Base-by-base conservation (phyloP, 768 basidiomycete genomes). In the Omphalotus guepiniiformis region DNA sequence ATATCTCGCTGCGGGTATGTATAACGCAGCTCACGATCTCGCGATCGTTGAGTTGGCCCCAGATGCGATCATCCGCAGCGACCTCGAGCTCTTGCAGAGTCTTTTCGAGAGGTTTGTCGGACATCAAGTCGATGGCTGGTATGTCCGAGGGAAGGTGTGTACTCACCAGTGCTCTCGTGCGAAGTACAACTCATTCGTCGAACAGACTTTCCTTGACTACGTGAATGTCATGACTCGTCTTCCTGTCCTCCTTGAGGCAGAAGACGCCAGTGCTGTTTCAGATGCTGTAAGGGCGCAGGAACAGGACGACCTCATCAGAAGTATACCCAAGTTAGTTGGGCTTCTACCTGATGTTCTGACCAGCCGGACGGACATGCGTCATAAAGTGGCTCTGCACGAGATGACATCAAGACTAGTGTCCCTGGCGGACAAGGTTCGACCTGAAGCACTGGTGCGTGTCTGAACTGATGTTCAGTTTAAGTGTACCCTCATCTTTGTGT, bases 31-130 rank as follows among this genome's bases (percentile, higher is more conserved):
- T 1, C 93, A 96, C 59, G 78, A 82, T 39, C 72, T 98, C 35
- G 88, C 89, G n/a, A 73, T 94, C 25, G 65, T 73, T n/a, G 84
- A 93, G 50, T 77, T 99, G 6, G 90, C 88, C 5, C 89, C 92
- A 1, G 95, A 97, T 53, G 90, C 86, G 0, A 73, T 96, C 46
- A 74, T 97, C 25, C 71, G 82, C 7, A 73, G 74, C 35, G 85
- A 88, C 58, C 56, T 70, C 6, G 77, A 74, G 2, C 71, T 95
- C 11, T 65, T 96, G 19, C 70, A 71, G 28, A 73, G 73, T n/a
- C 62, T 97, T 19, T 89, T 97, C 55, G 70, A 67, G 41, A 73
- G 74, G 7, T 82, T 98, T 54, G 70, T 69, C 19, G 76, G 74
- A 9, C 71, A 73, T 30, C 61, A 70, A 2, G 75, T 94, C 8